Evolutionary conservation across 192 early-diverging fungal genomes (phyloP).

Genomic region (Podila epigama): DNA sequence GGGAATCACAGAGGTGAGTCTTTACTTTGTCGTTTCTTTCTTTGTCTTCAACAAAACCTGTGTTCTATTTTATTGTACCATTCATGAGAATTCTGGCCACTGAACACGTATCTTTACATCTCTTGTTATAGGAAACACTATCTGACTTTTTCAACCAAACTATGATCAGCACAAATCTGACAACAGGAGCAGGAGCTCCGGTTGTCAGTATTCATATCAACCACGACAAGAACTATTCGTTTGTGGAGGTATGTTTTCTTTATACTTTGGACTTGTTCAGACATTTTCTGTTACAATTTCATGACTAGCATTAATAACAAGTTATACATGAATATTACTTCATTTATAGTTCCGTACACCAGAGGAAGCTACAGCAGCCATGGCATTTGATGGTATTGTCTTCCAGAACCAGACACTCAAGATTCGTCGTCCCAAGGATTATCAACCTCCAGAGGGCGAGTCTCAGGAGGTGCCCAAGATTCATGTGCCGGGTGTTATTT

Average conservation of each 20-base stretch:
- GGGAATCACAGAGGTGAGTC: constrained; percentile 72
- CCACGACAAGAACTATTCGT: constrained; percentile 94
- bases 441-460: constrained; percentile 68
- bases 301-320: background rate
- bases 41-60: background rate
- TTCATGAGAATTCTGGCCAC: background rate
- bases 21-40: background rate
- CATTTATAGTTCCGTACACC: constrained; percentile 77
- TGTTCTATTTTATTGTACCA: background rate
- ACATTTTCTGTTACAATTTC: background rate
- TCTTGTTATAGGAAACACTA: constrained; percentile 60
- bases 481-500: constrained; percentile 80
- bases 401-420: constrained; percentile 85
- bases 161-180: constrained; percentile 80
- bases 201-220: constrained; percentile 88
- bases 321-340: background rate
- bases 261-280: background rate
- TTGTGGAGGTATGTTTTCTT: constrained; percentile 80
- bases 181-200: constrained; percentile 70
- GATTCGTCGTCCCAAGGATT: constrained; percentile 96
- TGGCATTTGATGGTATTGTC: constrained; percentile 92
- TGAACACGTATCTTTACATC: background rate
- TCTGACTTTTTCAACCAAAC: constrained; percentile 88
- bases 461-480: constrained; percentile 59
- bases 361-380: constrained; percentile 89